Evolutionary conservation across 192 early-diverging fungal species (phyloP).

Genomic region (Coemansia sp.): DNA sequence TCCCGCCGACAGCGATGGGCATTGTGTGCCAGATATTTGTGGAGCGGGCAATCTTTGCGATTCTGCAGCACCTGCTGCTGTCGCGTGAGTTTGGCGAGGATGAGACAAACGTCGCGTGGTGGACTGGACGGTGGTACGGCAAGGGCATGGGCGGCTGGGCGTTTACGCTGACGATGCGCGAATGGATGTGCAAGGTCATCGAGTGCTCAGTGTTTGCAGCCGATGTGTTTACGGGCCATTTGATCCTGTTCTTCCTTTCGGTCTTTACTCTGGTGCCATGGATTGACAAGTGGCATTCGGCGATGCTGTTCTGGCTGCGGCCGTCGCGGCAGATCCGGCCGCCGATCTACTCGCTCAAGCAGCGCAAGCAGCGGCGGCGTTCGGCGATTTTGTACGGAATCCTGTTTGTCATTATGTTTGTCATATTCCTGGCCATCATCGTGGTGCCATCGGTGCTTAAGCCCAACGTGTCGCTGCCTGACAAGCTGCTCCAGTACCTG

Average conservation of each 20-base stretch:
- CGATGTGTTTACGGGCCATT: slow-evolving; percentile 75
- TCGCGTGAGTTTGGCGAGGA: slow-evolving; percentile 83
- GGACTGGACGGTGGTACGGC: slow-evolving; percentile 81
- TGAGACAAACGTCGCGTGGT: slow-evolving; percentile 82
- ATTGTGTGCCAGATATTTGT: slow-evolving; percentile 65
- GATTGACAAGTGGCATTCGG: slow-evolving; percentile 72
- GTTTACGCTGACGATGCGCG: slow-evolving; percentile 73
- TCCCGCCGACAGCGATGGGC: slow-evolving; percentile 64
- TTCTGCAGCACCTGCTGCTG: slow-evolving; percentile 67
- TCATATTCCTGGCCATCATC: slow-evolving; percentile 65
- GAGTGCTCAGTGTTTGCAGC: slow-evolving; percentile 80
- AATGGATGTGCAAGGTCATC: slow-evolving; percentile 80
- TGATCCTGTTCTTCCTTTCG: slow-evolving; percentile 74
- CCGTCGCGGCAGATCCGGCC: slow-evolving; percentile 75
- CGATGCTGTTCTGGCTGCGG: slow-evolving; percentile 81
- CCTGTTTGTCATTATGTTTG: slow-evolving; percentile 62
- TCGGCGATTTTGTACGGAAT: slow-evolving; percentile 69
- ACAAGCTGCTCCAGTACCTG: slow-evolving; percentile 36
- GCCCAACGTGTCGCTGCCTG: slow-evolving; percentile 32
- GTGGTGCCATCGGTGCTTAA: slow-evolving; percentile 61
- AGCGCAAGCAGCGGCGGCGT: slow-evolving; percentile 60
- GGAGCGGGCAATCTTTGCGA: slow-evolving; percentile 68
- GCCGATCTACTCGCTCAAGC: slow-evolving; percentile 71
- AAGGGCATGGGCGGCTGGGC: slow-evolving; percentile 67
- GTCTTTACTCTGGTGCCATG: slow-evolving; percentile 70